Evolutionary conservation across 768 basidiomycete species (phyloP).

Genomic region (Candolleomyces aberdarensis): DNA sequence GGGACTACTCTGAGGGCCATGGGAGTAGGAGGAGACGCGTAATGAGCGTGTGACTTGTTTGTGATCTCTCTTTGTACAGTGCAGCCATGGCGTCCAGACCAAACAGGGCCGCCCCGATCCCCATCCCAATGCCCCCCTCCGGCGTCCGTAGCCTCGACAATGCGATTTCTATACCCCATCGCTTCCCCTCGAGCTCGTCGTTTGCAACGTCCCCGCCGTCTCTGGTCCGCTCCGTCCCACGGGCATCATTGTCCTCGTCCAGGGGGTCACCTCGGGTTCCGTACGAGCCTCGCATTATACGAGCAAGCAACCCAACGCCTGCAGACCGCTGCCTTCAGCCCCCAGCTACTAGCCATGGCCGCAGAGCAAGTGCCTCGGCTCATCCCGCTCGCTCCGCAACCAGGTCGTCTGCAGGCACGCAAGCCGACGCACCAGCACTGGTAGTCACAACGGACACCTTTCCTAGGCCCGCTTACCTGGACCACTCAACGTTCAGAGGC

Average conservation of each 20-base stretch:
- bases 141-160: slow-evolving; percentile 60
- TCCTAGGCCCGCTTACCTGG: slow-evolving; percentile 72
- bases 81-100: slow-evolving; percentile 36
- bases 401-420: slow-evolving; percentile 25
- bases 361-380: slow-evolving; percentile 19
- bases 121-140: slow-evolving; percentile 51
- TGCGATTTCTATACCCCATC: slow-evolving; percentile 56
- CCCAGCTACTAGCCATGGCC: slow-evolving; percentile 26
- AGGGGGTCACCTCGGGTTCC: slow-evolving; percentile 16
- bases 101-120: slow-evolving; percentile 64
- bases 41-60: slow-evolving; percentile 13
- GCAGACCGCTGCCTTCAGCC: slow-evolving; percentile 44
- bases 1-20: slow-evolving; percentile 68
- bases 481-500: slow-evolving; percentile 71
- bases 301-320: slow-evolving; percentile 38
- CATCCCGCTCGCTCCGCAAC: slow-evolving; percentile 15
- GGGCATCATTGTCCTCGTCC: slow-evolving; percentile 29
- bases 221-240: slow-evolving; percentile 41
- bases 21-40: slow-evolving; percentile 26
- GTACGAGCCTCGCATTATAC: slow-evolving; percentile 71
- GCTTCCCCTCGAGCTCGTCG: slow-evolving; percentile 30
- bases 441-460: slow-evolving; percentile 35
- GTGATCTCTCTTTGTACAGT: slow-evolving; percentile 1
- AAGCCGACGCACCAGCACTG: slow-evolving; percentile 25
- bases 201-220: slow-evolving; percentile 27